Evolutionary conservation across 2,329 filamentous ascomycete species (phyloP), one percentile per base, ranked within the genome.

Genomic region (Colletotrichum neosansevieriae): DNA sequence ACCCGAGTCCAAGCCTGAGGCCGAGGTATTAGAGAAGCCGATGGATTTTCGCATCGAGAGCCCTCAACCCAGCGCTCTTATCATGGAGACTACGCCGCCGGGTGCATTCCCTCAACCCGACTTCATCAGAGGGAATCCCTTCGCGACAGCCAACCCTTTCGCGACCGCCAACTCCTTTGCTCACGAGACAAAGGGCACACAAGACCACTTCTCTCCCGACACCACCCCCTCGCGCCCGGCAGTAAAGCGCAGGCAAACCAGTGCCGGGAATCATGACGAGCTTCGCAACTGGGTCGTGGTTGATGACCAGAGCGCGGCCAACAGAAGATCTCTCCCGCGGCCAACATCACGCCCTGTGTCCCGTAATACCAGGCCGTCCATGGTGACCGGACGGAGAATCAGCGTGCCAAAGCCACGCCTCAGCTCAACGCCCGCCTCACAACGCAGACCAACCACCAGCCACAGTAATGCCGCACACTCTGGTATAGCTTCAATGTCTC

Each of bases 231-330:
- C 81, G 3, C 73, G 76, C 29, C 84, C 83, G 3, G 80, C 84
- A 1, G 79, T 83, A 2, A 89, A 89, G 74, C 81, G 87, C 47
- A 81, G 87, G 49, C 87, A 89, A 68, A 82, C 86, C n/a, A 79
- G 81, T 60, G 76, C 81, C 1, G 80, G 82, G 17, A 80, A 83
- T 38, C 66, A 66, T 15, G 85, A 88, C 70, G 88, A 91, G 49
- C 80, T 92, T 6, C 83, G 86, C 34, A 92, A 89, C 78, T 94
- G 92, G 92, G 90, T 94, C 32, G 83, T 94, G 71, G 88, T 94
- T 29, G 81, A 81, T 63, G 84, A 84, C 50, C 71, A 70, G 42
- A 29, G 56, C 2, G 59, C 32, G 3, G 47, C 57, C 32, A 38
- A 62, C 29, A 40, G 47, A 9, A 36, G 63, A n/a, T 40, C 63